A percentile compares a stretch with the other conserved stretches of the same genome.
These are phyloP conservation scores for Rutstroemia sp. DNA, from an alignment of 2,329 filamentous ascomycete genomes.

Conservation along the genomic window DNA sequence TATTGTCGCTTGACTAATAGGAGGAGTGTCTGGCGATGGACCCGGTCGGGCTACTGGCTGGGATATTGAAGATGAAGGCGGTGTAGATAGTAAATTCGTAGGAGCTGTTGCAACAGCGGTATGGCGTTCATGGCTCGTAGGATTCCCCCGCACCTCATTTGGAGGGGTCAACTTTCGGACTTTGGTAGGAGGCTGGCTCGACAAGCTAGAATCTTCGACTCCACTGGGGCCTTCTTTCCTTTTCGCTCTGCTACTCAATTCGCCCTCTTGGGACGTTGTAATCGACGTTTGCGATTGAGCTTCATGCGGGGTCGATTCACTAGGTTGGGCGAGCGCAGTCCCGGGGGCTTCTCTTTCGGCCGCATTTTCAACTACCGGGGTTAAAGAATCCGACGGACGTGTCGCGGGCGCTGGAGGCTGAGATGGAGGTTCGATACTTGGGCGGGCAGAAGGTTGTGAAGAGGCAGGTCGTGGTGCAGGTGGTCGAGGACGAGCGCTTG, in stretches of 20 bases:
- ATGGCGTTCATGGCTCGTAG: no score
- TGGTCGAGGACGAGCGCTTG: constrained; percentile 53
- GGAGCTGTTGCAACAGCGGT: not conserved
- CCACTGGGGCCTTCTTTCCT: not conserved
- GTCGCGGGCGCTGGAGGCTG: constrained; percentile 22
- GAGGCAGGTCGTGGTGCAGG: constrained; percentile 39
- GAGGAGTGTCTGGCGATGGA: no score
- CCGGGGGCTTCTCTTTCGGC: not conserved
- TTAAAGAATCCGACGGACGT: constrained; percentile 10
- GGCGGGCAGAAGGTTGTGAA: constrained; percentile 31
- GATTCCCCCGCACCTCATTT: not conserved
- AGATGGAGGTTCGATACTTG: constrained; percentile 34
- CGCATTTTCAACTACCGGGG: not conserved
- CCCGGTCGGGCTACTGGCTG: no score
- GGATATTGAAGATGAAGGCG: no score
- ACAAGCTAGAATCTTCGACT: not conserved
- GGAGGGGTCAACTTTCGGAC: constrained; percentile 3
- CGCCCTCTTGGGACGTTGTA: not conserved
- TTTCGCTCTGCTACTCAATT: not conserved
- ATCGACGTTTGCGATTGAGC: not conserved
- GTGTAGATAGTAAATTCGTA: no score
- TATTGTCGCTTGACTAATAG: no score
- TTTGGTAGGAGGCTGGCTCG: constrained; percentile 1
- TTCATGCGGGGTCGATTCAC: not conserved
- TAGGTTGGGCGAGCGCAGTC: not conserved